Percentiles rank a stretch among this genome's conserved stretches.
These are phyloP conservation scores for Monosporascus sp. DNA, from an alignment of 2,329 filamentous ascomycete species.

Conservation along the genomic window DNA sequence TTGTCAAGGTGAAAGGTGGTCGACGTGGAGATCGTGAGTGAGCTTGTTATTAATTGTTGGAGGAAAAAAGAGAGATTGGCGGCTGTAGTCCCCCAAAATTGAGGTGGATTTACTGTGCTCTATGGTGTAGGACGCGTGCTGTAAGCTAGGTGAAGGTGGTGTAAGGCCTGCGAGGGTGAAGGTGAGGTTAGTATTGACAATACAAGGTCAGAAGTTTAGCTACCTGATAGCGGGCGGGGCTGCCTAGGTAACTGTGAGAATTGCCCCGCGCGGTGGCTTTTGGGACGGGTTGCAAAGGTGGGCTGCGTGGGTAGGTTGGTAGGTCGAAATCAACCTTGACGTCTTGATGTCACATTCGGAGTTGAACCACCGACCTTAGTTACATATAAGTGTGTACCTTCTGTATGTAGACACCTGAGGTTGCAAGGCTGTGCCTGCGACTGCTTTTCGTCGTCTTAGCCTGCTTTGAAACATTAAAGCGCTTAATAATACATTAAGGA, in stretches of 20 bases:
- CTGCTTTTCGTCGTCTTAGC: too few species aligned
- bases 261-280: not conserved
- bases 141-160: too few species aligned
- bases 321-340: too few species aligned
- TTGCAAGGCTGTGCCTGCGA: too few species aligned
- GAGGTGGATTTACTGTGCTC: too few species aligned
- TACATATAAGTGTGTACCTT: not conserved
- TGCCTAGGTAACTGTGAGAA: not conserved
- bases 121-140: not conserved
- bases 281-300: not conserved
- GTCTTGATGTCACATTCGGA: not conserved
- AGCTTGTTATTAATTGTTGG: not conserved
- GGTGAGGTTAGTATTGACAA: too few species aligned
- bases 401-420: not conserved
- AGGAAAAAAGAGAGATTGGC: not conserved
- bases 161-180: too few species aligned
- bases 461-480: too few species aligned
- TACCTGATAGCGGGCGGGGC: too few species aligned
- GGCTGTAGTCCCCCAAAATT: not conserved
- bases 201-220: too few species aligned
- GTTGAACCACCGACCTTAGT: not conserved
- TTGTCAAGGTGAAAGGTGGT: not conserved
- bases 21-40: not conserved
- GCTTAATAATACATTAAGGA: too few species aligned
- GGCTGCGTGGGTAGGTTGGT: not conserved